Conservation (phyloP, 768 basidiomycete species). For the Suillus paluster region DNA sequence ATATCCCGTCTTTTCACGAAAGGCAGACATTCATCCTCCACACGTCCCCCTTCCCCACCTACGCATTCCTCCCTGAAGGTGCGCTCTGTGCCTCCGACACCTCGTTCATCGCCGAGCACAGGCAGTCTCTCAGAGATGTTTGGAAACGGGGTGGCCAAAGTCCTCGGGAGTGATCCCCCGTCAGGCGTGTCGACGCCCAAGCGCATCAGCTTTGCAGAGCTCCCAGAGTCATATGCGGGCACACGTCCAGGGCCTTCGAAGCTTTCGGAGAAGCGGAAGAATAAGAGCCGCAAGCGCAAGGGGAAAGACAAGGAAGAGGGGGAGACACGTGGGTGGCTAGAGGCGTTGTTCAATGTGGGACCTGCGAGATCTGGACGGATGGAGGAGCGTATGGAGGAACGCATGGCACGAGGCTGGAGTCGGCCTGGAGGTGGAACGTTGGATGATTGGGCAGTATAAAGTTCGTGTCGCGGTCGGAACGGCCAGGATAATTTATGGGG, state of each 20-base stretch:
- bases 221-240: constrained; percentile 67
- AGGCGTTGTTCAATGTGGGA: constrained; percentile 22
- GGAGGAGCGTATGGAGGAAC: constrained; percentile 57
- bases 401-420: constrained; percentile 52
- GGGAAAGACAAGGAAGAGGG: constrained; percentile 32
- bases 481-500: constrained; percentile 17
- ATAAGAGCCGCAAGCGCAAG: constrained; percentile 33
- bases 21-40: constrained; percentile 59
- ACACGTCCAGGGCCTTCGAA: constrained; percentile 38
- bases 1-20: constrained; percentile 79
- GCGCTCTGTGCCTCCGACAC: constrained; percentile 40
- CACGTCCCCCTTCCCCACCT: constrained; percentile 66
- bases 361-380: constrained; percentile 31
- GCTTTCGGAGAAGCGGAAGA: constrained; percentile 34
- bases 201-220: constrained; percentile 77
- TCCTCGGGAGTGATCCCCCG: constrained; percentile 45
- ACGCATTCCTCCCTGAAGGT: constrained; percentile 51
- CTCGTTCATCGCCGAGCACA: constrained; percentile 39
- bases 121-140: constrained; percentile 31
- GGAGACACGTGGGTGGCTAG: constrained; percentile 28
- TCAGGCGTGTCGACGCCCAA: constrained; percentile 67
- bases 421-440: constrained; percentile 43
- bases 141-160: constrained; percentile 32
- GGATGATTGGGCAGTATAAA: constrained; percentile 63
- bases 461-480: background rate